phyloP scores from a whole-genome alignment of 768 basidiomycete genomes.

The Chiua virens region DNA sequence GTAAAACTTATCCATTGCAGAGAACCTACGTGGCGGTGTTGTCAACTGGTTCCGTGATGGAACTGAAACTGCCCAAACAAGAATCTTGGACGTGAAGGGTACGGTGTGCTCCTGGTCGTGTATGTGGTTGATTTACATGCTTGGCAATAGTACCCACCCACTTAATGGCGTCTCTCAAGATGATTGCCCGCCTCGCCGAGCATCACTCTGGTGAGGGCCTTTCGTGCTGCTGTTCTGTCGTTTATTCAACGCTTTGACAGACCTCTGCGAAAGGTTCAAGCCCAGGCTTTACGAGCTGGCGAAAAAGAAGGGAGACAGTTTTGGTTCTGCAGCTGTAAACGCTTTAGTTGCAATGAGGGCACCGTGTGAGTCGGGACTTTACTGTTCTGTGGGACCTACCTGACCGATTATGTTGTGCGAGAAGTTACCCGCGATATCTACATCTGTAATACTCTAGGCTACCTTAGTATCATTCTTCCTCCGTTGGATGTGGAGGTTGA shows the following conservation, averaged over 20 bases:
- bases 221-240: neutral
- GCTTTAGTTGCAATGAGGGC: neutral
- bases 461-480: constrained; percentile 2
- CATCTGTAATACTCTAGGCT: constrained; percentile 1
- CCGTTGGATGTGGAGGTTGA: constrained; percentile 1
- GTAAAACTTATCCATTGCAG: neutral
- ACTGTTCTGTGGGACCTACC: neutral
- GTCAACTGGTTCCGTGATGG: too few relatives aligned
- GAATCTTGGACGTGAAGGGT: constrained; percentile 5
- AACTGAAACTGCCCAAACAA: too few relatives aligned
- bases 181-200: neutral
- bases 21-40: neutral
- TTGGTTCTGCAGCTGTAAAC: constrained; percentile 5
- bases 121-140: neutral
- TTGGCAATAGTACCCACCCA: neutral
- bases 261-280: neutral
- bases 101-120: neutral
- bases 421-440: neutral
- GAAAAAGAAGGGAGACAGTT: neutral
- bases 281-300: neutral
- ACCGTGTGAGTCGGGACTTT: neutral
- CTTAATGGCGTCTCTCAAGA: neutral
- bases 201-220: neutral
- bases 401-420: neutral
- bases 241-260: neutral